Percentiles rank a stretch among this genome's conserved stretches.
Evolutionary conservation across 805 yeast species (phyloP).

Genomic region (Saturnispora serradocipensis): DNA sequence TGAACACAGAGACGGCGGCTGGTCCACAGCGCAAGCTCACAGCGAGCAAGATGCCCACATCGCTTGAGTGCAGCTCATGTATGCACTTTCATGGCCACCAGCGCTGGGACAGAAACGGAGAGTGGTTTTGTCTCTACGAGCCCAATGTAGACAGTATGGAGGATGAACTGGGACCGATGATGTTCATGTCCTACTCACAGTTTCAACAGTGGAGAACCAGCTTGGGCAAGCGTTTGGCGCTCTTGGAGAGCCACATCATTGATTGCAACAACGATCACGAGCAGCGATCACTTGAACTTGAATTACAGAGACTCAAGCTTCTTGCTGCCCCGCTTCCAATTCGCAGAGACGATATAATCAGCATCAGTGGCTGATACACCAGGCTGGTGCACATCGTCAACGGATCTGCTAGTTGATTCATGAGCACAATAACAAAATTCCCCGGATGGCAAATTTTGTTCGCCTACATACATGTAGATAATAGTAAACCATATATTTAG

Average conservation of each 20-base stretch:
- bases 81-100: not conserved
- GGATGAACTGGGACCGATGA: not conserved
- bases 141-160: not conserved
- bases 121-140: conserved; percentile 3
- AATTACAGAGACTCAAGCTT: not conserved
- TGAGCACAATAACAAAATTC: not conserved
- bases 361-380: not conserved
- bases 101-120: not conserved
- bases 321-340: not conserved
- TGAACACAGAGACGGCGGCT: not conserved
- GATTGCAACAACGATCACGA: not conserved
- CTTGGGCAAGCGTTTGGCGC: not conserved
- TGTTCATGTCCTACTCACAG: not conserved
- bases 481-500: not conserved
- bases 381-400: not conserved
- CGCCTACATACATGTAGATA: not conserved
- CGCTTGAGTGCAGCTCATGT: conserved; percentile 5
- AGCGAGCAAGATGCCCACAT: conserved; percentile 4
- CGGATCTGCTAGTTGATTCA: not conserved
- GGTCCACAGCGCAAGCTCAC: not conserved
- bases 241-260: not conserved
- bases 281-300: not conserved
- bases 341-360: not conserved
- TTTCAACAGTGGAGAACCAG: not conserved
- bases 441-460: not conserved